Conservation (phyloP, 106 monocot genomes). For the Apostasia ramifera region DNA sequence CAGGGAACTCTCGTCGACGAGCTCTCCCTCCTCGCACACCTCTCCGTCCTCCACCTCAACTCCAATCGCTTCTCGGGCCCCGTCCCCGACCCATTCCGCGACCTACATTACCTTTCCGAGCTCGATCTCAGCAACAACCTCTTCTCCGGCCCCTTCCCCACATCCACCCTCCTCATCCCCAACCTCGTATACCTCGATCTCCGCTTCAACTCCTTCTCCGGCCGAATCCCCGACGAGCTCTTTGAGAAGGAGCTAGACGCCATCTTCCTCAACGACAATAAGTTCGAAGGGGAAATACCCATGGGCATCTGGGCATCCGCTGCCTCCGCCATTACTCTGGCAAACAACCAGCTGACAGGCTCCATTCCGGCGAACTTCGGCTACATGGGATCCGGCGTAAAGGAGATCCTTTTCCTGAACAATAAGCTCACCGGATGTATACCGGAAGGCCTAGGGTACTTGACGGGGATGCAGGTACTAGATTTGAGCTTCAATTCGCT, state of each 20-base stretch:
- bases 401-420: constrained; percentile 64
- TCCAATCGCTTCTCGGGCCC: constrained; percentile 61
- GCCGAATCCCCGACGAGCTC: constrained; percentile 36
- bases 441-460: constrained; percentile 56
- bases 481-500: constrained; percentile 86
- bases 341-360: constrained; percentile 67
- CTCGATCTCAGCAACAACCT: constrained; percentile 92
- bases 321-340: constrained; percentile 54
- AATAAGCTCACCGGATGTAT: constrained; percentile 85
- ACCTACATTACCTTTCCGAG: constrained; percentile 50
- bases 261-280: constrained; percentile 65
- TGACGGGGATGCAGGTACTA: constrained; percentile 51
- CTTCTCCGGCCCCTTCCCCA: constrained; percentile 67
- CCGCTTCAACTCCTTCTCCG: constrained; percentile 54
- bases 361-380: constrained; percentile 42
- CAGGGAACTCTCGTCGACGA: constrained; percentile 41
- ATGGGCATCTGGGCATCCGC: constrained; percentile 45
- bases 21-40: constrained; percentile 56
- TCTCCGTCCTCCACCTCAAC: constrained; percentile 77
- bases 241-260: constrained; percentile 49
- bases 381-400: constrained; percentile 26
- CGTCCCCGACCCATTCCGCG: constrained; percentile 39
- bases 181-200: constrained; percentile 52
- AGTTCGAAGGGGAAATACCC: constrained; percentile 52
- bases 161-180: constrained; percentile 38